phyloP scores from a whole-genome alignment of 169 alveolate species.

The Eimeria brunetti region DNA sequence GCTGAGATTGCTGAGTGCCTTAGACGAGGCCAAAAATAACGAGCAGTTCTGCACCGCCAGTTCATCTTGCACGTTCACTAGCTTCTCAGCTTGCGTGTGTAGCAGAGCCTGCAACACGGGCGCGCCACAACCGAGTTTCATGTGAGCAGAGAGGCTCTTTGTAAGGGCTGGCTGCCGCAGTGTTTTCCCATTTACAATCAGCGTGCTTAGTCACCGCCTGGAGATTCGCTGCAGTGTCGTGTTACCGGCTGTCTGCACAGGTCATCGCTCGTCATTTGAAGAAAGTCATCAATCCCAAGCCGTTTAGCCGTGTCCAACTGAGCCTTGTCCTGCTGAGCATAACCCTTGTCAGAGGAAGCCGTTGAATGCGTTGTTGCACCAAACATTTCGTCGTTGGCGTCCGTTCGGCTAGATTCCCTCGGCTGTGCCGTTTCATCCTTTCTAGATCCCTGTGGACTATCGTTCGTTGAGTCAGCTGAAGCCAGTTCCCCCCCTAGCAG shows the following conservation, averaged over 20 bases:
- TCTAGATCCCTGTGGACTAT: not conserved
- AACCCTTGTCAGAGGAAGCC: not conserved
- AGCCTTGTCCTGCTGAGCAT: not conserved
- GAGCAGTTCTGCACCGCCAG: constrained; percentile 67
- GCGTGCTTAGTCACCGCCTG: not conserved
- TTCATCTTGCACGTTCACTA: constrained; percentile 29
- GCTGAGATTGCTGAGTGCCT: constrained; percentile 60
- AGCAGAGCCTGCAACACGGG: constrained; percentile 30
- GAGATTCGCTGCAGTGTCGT: not conserved
- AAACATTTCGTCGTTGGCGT: not conserved
- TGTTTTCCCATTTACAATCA: not conserved
- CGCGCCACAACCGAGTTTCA: not conserved
- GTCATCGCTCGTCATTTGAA: constrained; percentile 49
- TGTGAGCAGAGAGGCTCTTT: not conserved
- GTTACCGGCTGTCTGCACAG: constrained; percentile 65
- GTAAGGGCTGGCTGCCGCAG: not conserved
- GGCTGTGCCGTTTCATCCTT: not conserved
- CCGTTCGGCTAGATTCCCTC: not conserved
- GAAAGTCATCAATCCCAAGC: constrained; percentile 18
- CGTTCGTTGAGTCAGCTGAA: not conserved
- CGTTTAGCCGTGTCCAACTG: not conserved
- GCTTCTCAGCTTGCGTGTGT: constrained; percentile 37
- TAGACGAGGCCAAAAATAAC: constrained; percentile 51
- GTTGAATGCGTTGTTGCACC: not conserved
- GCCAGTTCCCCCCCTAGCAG: constrained; percentile 39